Evolutionary conservation across 2,329 filamentous ascomycete genomes (phyloP).

Genomic region (Clarireedia hainanense): DNA sequence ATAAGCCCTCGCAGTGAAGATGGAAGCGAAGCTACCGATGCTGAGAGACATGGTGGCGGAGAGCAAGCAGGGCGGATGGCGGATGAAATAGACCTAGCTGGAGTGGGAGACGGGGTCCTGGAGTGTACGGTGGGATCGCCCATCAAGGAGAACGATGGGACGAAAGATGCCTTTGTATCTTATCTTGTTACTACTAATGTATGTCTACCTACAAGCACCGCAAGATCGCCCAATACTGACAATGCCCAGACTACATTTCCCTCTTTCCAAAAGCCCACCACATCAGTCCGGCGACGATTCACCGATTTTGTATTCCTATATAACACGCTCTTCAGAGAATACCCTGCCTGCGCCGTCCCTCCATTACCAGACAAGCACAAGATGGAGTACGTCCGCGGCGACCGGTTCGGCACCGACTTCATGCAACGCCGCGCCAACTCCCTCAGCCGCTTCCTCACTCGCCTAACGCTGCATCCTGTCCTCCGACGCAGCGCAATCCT

Average conservation of each 20-base stretch:
- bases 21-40: conserved; percentile 15
- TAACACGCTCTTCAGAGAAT: conserved; percentile 81
- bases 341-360: conserved; percentile 84
- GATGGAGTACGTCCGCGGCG: conserved; percentile 96
- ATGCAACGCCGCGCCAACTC: conserved; percentile 83
- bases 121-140: conserved; percentile 78
- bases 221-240: conserved; percentile 15
- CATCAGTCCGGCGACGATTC: conserved; percentile 80
- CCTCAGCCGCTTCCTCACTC: conserved; percentile 81
- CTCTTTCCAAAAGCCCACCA: conserved; percentile 76
- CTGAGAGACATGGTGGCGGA: conserved; percentile 11
- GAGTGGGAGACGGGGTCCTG: conserved; percentile 64
- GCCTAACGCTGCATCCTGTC: conserved; percentile 80
- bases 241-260: conserved; percentile 77
- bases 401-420: conserved; percentile 91
- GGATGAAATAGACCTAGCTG: conserved; percentile 45
- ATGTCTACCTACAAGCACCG: conserved; percentile 25
- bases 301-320: conserved; percentile 97
- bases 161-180: conserved; percentile 93
- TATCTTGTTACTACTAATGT: conserved; percentile 91
- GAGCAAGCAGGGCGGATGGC: conserved; percentile 28
- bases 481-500: conserved; percentile 76
- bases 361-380: conserved; percentile 97
- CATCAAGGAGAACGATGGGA: conserved; percentile 91
- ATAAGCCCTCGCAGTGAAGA: conserved; percentile 35